Base-by-base conservation (phyloP, 768 basidiomycete species). In the Holtermanniella nyarrowii region DNA sequence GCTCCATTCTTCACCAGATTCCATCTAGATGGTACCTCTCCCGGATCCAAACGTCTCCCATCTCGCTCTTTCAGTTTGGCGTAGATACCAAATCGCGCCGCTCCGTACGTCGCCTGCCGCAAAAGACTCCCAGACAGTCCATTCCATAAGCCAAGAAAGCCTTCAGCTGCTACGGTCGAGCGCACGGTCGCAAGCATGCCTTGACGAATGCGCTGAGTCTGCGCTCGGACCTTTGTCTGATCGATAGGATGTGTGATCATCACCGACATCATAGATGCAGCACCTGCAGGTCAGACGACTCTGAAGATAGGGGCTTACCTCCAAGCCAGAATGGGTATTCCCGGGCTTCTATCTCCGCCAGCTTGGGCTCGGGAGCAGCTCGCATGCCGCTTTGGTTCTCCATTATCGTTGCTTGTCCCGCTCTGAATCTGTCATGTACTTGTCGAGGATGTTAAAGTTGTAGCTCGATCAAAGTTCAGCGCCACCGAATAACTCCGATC, bases 191-290 rank as follows among this genome's bases (percentile, higher is more conserved):
- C 42, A 4, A 53, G 7, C 51, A 59, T 56, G 39, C 50, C 46
- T 22, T 42, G 40, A 31, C 52, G 55, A 5, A 49, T 37, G 20
- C n/a, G 5, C 37, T 59, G 58, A 3, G 49, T 54, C 26, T 59
- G 58, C 4, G 48, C 39, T 1, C 58, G 51, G 26, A 59, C 54
- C 46, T 59, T 59, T 26, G 58, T 59, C 37, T 59, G 58, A 26
- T 59, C 58, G 52, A 59, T 59, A 4, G 58, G 58, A 42, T 59
- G 58, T 3, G 58, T 59, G 49, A 59, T 59, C 18, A 26, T 39
- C 4, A 59, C 58, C 13, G 58, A 50, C 52, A 59, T 56, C 49
- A 53, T 53, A 5, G 55, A 54, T n/a, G 58, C 55, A 12, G 49
- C 58, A n/a, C 58, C 55, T 52, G 24, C 4, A 18, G 20, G 20